These are phyloP conservation scores for Urostyla sp. DNA, from an alignment of 73 alveolate genomes.

Conservation along the genomic window DNA sequence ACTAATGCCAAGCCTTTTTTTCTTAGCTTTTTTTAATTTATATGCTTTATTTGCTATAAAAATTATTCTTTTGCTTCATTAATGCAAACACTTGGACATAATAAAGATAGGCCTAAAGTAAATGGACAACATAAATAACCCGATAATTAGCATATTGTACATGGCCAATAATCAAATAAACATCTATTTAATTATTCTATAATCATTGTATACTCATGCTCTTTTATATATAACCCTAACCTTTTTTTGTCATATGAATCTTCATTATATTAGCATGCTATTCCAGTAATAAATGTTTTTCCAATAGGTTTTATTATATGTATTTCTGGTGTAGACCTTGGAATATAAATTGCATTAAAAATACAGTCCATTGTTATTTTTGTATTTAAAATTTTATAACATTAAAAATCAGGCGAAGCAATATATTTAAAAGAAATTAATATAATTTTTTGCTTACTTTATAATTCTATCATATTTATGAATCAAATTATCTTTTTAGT, in stretches of 20 bases:
- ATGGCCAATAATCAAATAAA: neutral
- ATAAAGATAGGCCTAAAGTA: slow-evolving; percentile 10
- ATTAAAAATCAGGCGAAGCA: too few species aligned
- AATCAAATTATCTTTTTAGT: too few species aligned
- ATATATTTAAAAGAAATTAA: too few species aligned
- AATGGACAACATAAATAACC: slow-evolving; percentile 31
- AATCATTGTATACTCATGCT: neutral
- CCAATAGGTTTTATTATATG: neutral
- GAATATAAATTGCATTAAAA: too few species aligned
- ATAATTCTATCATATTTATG: too few species aligned
- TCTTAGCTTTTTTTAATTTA: neutral
- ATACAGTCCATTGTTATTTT: too few species aligned
- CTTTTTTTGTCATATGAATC: neutral
- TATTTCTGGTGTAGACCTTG: too few species aligned
- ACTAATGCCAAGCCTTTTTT: neutral
- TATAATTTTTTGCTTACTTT: too few species aligned
- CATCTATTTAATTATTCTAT: neutral
- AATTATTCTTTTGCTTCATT: slow-evolving; percentile 1
- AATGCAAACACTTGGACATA: neutral
- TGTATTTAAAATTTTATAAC: too few species aligned
- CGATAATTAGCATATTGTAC: neutral
- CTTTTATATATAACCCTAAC: neutral
- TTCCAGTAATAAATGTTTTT: slow-evolving; percentile 4
- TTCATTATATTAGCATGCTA: neutral
- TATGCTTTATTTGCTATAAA: neutral